These are phyloP conservation scores for Mycothermus thermophilus DNA, from an alignment of 495 filamentous ascomycete genomes.

Conservation along the genomic window DNA sequence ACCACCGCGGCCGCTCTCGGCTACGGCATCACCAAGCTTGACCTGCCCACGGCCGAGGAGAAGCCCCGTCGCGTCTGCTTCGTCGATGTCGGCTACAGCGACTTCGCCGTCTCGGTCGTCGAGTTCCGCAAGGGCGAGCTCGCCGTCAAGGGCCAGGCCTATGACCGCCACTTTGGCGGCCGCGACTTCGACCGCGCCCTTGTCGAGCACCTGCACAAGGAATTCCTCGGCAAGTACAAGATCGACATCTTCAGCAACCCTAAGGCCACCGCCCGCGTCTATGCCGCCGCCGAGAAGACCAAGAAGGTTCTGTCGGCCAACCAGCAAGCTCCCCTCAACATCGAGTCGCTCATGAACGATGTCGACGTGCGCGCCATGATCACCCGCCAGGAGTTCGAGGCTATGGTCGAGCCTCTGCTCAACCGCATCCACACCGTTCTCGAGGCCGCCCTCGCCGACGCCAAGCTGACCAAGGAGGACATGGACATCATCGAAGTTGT, in stretches of 20 bases:
- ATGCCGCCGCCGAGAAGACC: slow-evolving; percentile 83
- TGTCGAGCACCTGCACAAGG: slow-evolving; percentile 84
- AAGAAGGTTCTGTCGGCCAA: slow-evolving; percentile 99
- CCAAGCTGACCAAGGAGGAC: slow-evolving; percentile 76
- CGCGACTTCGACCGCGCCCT: slow-evolving; percentile 93
- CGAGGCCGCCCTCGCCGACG: slow-evolving; percentile 83
- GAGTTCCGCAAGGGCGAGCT: slow-evolving; percentile 98
- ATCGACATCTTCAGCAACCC: slow-evolving; percentile 77
- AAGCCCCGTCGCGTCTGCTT: slow-evolving; percentile 86
- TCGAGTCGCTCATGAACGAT: slow-evolving; percentile 98
- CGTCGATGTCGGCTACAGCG: slow-evolving; percentile 91
- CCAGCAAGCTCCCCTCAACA: slow-evolving; percentile 83
- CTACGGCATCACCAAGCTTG: slow-evolving; percentile 93
- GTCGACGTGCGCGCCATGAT: slow-evolving; percentile 78
- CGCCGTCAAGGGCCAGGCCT: slow-evolving; percentile 82
- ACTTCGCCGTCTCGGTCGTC: slow-evolving; percentile 86
- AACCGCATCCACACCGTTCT: slow-evolving; percentile 58
- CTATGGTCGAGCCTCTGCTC: slow-evolving; percentile 74
- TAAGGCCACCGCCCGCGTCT: slow-evolving; percentile 77
- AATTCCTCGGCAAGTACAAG: slow-evolving; percentile 89
- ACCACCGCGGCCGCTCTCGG: slow-evolving; percentile 92
- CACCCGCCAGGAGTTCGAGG: slow-evolving; percentile 89
- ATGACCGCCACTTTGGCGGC: slow-evolving; percentile 92
- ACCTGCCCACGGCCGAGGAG: slow-evolving; percentile 79
- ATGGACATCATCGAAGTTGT: slow-evolving; percentile 92